phyloP scores from a whole-genome alignment of 495 filamentous ascomycete species.

The Aspergillus sclerotiicarbonarius region DNA sequence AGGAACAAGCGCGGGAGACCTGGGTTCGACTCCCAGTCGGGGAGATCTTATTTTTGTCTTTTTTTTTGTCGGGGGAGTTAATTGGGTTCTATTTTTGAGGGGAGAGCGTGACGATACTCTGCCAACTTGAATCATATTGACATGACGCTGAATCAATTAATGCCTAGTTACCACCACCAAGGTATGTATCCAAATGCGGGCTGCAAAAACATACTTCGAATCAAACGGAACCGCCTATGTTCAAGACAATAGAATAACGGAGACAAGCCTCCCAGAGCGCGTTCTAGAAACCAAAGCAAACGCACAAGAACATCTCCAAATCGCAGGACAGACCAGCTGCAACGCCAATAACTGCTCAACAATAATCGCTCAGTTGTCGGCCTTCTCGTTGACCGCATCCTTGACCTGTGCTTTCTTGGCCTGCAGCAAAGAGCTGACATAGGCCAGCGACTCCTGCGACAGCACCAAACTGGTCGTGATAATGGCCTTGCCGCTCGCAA shows the following conservation, averaged over 20 bases:
- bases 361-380: conserved; percentile 28
- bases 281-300: conserved; percentile 9
- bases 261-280: conserved; percentile 3
- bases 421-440: conserved; percentile 54
- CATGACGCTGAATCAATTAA: background rate
- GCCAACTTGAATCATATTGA: background rate
- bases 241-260: conserved; percentile 1
- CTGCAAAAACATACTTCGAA: conserved; percentile 1
- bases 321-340: conserved; percentile 5
- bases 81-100: background rate
- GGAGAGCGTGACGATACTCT: background rate
- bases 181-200: conserved; percentile 14
- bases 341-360: conserved; percentile 10
- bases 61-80: background rate
- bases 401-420: conserved; percentile 62
- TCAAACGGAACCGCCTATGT: conserved; percentile 3
- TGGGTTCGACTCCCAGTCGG: conserved; percentile 9
- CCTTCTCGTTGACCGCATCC: conserved; percentile 55
- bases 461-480: conserved; percentile 73
- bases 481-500: conserved; percentile 69
- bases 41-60: background rate
- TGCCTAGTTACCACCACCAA: background rate
- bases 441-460: conserved; percentile 61
- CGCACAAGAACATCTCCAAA: conserved; percentile 6
- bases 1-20: conserved; percentile 7